Evolutionary conservation across 2,329 filamentous ascomycete genomes (phyloP), one percentile per base, ranked within the genome.

Genomic region (Neonectria magnoliae): DNA sequence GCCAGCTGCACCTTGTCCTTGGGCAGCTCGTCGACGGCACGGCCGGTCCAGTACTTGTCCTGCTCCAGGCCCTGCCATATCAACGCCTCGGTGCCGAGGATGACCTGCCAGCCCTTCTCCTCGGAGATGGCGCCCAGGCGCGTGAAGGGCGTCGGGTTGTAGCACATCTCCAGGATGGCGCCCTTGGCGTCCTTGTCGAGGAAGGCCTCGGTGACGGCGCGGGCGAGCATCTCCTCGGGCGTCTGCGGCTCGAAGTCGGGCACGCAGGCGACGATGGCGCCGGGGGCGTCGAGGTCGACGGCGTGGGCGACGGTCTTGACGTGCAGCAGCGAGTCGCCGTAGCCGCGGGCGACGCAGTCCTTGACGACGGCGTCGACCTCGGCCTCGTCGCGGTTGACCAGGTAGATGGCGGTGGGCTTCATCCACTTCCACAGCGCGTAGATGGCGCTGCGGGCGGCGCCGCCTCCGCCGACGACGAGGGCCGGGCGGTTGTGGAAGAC

Each of bases 121-220:
- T 87, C 83, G 0, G 90, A 87, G 45, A 93, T 72, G 47, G 83
- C 84, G 1, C 87, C 88, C 53, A 93, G 86, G 69, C 86, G 83
- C 0, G 92, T 94, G 76, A 87, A 90, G 0, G 91, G 90, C 3
- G 84, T 82, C 0, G 92, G 92, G 75, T 94, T 92, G 76, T 94
- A 94, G 82, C 91, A 94, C 92, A 95, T 94, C 78, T 94, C 92
- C 64, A 94, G 77, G 61, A 94, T 87, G 7, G 88, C 88, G 7
- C 91, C 91, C 78, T 91, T 90, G 65, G 85, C 79, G 16, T 81
- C 74, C 76, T 82, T 82, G 33, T 66, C 62, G 11, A 84, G 68
- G 52, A 84, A 85, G 3, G 81, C 76, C 71, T 88, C 83, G 0
- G 85, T 77, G 0, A 93, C 83, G 1, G 78, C 76, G 1, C 92